Base-by-base conservation (phyloP, 768 basidiomycete species). In the Dacryopinax primogenitus region DNA sequence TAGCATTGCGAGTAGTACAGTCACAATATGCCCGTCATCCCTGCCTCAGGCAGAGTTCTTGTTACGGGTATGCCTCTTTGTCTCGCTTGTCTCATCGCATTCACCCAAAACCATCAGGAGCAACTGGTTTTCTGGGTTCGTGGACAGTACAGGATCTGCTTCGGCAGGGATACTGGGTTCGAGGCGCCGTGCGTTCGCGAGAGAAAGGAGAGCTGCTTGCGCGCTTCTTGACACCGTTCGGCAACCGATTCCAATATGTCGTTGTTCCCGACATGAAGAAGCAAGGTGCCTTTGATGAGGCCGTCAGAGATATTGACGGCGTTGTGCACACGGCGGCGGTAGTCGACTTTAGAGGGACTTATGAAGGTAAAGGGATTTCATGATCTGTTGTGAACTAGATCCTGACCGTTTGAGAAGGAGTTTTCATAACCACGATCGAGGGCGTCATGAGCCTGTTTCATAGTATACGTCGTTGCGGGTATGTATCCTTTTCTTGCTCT, bases 251-350 rank as follows among this genome's bases (percentile, higher is more conserved):
- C 65, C 72, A 75, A 32, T 77, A 75, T 68, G 74, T 74, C 18
- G 72, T 80, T 34, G 79, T 79, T 16, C 62, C 37, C 34, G 23
- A 41, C 21, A 36, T 47, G 6, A n/a, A 21, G 13, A 13, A 73
- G 72, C 68, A 71, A 9, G 83, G 82, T 6, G 87, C 85, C 0
- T 93, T 90, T 67, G 88, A 92, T 71, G 84, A 88, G 62, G 88
- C 85, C 0, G 86, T 91, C 66, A 82, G 84, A 72, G 88, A 81
- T 0, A 83, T 91, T 7, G 84, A 88, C 66, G 90, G 81, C 0
- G 82, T 92, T 62, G 80, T 77, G 37, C 88, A 89, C 70, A 83
- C 79, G 2, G 86, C 86, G 0, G 87, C 86, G 0, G 87, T 87
- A 0, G 79, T 84, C 70, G 75, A 80, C 64, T 67, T 77, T 30